Conservation (phyloP, 331 rosid species). For the Malus hybrid region DNA sequence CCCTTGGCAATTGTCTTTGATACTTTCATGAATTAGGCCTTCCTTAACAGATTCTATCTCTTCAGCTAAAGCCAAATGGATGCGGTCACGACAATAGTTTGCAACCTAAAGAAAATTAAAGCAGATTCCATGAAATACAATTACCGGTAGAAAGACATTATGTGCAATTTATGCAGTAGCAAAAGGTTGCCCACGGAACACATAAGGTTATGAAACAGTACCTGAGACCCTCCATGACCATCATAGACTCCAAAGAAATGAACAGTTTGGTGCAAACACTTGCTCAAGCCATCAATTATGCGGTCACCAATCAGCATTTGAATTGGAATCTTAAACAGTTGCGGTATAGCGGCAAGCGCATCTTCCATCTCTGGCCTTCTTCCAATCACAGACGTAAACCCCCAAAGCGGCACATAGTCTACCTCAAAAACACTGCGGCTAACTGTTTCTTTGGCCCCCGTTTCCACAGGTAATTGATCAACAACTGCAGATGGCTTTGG, state of each 20-base stretch:
- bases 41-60: slow-evolving; percentile 58
- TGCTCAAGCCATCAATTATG: slow-evolving; percentile 46
- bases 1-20: slow-evolving; percentile 49
- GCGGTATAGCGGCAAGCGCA: slow-evolving; percentile 57
- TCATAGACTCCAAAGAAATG: slow-evolving; percentile 92
- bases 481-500: slow-evolving; percentile 27
- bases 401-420: slow-evolving; percentile 79
- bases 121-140: slow-evolving; percentile 6
- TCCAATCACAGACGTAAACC: slow-evolving; percentile 60
- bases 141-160: not conserved
- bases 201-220: slow-evolving; percentile 11
- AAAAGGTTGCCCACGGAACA: not conserved
- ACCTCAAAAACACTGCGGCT: slow-evolving; percentile 80
- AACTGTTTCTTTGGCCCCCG: slow-evolving; percentile 30
- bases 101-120: slow-evolving; percentile 55
- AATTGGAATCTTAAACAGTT: slow-evolving; percentile 58
- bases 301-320: slow-evolving; percentile 69
- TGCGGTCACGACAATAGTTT: slow-evolving; percentile 65
- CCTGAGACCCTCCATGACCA: slow-evolving; percentile 96
- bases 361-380: slow-evolving; percentile 97
- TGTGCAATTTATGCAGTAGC: not conserved
- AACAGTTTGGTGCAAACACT: slow-evolving; percentile 44
- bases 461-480: slow-evolving; percentile 50
- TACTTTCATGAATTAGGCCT: slow-evolving; percentile 33
- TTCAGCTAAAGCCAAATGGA: slow-evolving; percentile 74